Base-by-base conservation (phyloP, 2,329 filamentous ascomycete species). In the Sporothrix euskadiensis region DNA sequence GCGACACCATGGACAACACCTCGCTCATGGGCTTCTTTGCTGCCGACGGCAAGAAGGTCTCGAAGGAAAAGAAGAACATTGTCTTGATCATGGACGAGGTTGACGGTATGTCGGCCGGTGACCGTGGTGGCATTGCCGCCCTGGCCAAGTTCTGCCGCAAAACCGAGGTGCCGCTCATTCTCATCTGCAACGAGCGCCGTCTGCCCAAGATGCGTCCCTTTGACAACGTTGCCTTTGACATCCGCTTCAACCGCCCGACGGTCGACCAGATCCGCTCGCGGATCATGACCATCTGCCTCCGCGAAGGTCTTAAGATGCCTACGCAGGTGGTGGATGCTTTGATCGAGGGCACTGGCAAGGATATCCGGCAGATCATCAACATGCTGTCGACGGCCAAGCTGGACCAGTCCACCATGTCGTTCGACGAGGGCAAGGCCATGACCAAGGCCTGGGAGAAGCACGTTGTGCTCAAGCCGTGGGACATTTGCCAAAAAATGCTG, bases 11-110 rank as follows among this genome's bases (percentile, higher is more conserved):
- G 80, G 94, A 96, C 81, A 98, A 97, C 71, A 98, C 92, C 0
- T 98, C 95, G 30, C 85, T 99, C 14, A 87, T 94, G 73, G 96
- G 96, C 1, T 99, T 92, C 82, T 99, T 98, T 81, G 90, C 94
- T 7, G 90, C 90, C 2, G 92, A 94, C 73, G 92, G 92, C 32
- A 93, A 96, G 82, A 88, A 91, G 73, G 90, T 97, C 3, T 92
- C 98, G 61, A 83, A 85, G 4, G 86, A 86, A 19, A 98, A 96
- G 85, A 97, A 97, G 85, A 98, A 98, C 78, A 90, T 98, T 47
- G 93, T 98, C 6, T 84, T 99, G 68, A 94, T 99, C 83, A 98
- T 99, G 96, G 96, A 99, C 78, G 96, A 99, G 82, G 96, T 99
- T 4, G 96, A 99, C 79, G 96, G 96, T 71, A 98, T 99, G 96